phyloP scores from a whole-genome alignment of 768 basidiomycete genomes.

The Leucocoprinus sp. region DNA sequence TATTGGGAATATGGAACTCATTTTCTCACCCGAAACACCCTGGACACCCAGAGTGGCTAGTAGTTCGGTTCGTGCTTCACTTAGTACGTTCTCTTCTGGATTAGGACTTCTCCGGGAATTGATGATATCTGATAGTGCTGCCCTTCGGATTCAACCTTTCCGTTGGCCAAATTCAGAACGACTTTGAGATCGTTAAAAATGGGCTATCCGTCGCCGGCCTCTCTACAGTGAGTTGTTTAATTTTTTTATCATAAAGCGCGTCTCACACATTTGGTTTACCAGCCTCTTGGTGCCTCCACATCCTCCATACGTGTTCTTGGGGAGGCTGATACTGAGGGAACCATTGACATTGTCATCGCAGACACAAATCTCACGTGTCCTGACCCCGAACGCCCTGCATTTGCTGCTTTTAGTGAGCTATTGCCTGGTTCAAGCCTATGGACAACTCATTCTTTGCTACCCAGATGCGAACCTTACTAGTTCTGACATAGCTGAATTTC shows the following conservation, averaged over 20 bases:
- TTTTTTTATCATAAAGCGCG: no score
- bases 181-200: slow-evolving; percentile 52
- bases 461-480: slow-evolving; percentile 52
- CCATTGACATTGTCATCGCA: slow-evolving; percentile 54
- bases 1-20: slow-evolving; percentile 51
- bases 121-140: slow-evolving; percentile 31
- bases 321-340: slow-evolving; percentile 49
- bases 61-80: slow-evolving; percentile 47
- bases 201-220: slow-evolving; percentile 47
- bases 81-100: slow-evolving; percentile 32
- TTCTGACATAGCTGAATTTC: slow-evolving; percentile 38
- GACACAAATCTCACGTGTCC: slow-evolving; percentile 45
- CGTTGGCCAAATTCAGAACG: slow-evolving; percentile 55
- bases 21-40: slow-evolving; percentile 42
- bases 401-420: slow-evolving; percentile 52
- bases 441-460: not conserved
- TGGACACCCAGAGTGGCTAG: slow-evolving; percentile 55
- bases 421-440: not conserved
- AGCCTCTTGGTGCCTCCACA: slow-evolving; percentile 57
- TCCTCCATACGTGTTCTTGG: slow-evolving; percentile 50
- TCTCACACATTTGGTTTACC: no score
- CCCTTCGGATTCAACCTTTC: slow-evolving; percentile 63
- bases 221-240: no score
- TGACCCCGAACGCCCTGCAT: slow-evolving; percentile 36
- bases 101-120: slow-evolving; percentile 4